Evolutionary conservation across 257 asterid genomes (phyloP), one percentile per base, ranked within the genome.

Genomic region (Pogostemon cablin): DNA sequence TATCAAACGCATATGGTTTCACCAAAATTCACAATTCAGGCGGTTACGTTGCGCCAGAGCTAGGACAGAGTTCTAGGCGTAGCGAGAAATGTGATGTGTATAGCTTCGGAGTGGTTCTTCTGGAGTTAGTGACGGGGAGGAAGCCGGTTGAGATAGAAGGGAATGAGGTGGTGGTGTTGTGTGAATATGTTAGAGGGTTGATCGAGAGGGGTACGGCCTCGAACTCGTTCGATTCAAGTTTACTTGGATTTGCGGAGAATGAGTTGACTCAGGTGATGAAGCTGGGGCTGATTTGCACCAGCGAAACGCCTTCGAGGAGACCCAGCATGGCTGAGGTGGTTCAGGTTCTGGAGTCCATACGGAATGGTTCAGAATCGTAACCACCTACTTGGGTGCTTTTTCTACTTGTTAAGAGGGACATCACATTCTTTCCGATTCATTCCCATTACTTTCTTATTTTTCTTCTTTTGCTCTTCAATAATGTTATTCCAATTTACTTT

Each of bases 251-350:
- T 47, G 85, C 57, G 1, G 99, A 93, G 71, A 87, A 79, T 11
- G 99, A 93, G 86, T 72, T 89, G 43, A 71, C 85, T 72, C 99
- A 91, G 88, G 97, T 93, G 11, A 86, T 89, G 97, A 89, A 86
- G 79, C 57, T 93, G 75, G 97, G 99, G 7, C 71, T 91, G 82
- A 84, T 93, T 57, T 89, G 99, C 68, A 86, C 95, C 34, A 75
- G 74, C 2, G 99, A 93, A 68, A 60, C 38, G 58, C 84, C 96
- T 49, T 77, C 83, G 20, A 86, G 86, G 82, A 85, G 98, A 72
- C 96, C 98, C 38, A 92, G 90, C 83, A 92, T 92, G 96, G 96
- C 96, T 48, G 98, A 92, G 79, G 96, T 84, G 12, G 96, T 90
- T 65, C 96, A 92, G 79, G 86, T 92, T 85, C 96, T 92, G 8